Evolutionary conservation across 495 filamentous ascomycete species (phyloP), one percentile per base, ranked within the genome.

Genomic region (Penicillium salamii): DNA sequence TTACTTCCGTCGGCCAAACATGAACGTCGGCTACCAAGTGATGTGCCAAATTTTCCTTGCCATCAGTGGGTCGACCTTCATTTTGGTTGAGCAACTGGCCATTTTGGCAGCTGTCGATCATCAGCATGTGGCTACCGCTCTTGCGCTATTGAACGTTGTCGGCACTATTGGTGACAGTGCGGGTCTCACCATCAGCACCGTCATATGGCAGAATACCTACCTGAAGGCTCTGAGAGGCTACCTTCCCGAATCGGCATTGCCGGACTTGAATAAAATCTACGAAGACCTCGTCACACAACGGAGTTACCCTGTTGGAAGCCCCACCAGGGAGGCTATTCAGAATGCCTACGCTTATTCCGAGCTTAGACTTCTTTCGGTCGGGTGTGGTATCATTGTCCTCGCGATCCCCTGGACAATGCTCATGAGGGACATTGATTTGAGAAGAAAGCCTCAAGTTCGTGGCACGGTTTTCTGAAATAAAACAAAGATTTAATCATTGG

Each of bases 21-120:
- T 66, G 21, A 52, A 71, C 37, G 64, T 86, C 26, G 84, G 81
- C 14, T 85, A 82, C 59, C 70, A 88, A 28, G 68, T 86, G 61
- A 84, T 87, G 79, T 82, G 77, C 55, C 82, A 88, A 58, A 83
- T 88, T 57, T 79, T 86, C 64, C 82, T 87, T 53, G 76, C 84
- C 18, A 72, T 88, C 38, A 69, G 72, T 20, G 82, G 80, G 5
- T 73, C 78, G n/a, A 76, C 68, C 7, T 60, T 81, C 7, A 49
- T 87, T 43, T 79, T 87, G 55, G 70, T 63, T 45, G 78, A 82
- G 54, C 78, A 88, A 53, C 78, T 87, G 26, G 80, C 83, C 2
- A 76, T 79, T 60, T 77, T 87, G 75, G 82, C 85, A 2, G 78
- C 77, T 2, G 70, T 77, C 0, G 62, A 71, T 2, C 86, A 88